These are phyloP conservation scores for Penicillium thymicola DNA, from an alignment of 2,329 filamentous ascomycete genomes.

Conservation along the genomic window DNA sequence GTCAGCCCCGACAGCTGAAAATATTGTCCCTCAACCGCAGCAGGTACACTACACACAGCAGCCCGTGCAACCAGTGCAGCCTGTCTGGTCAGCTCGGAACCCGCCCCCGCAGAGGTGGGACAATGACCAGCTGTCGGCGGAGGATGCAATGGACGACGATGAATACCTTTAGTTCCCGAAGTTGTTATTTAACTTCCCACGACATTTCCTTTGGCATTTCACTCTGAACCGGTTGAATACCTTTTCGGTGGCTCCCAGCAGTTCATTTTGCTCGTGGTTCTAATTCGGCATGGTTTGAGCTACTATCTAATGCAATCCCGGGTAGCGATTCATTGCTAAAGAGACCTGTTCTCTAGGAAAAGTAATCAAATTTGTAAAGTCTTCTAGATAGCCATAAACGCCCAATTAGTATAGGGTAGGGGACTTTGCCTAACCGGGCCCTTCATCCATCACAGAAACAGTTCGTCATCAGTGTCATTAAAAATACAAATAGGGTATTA, in stretches of 20 bases:
- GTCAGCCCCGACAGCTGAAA: constrained; percentile 14
- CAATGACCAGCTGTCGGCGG: constrained; percentile 17
- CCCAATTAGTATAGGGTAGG: background rate
- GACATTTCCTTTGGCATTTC: background rate
- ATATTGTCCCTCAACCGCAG: constrained; percentile 8
- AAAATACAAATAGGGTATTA: background rate
- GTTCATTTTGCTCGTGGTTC: background rate
- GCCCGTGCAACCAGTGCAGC: constrained; percentile 2
- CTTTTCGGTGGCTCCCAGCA: background rate
- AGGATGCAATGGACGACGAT: constrained; percentile 31
- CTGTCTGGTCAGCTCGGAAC: constrained; percentile 16
- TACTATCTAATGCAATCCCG: background rate
- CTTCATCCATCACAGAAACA: background rate
- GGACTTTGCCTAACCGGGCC: too few relatives aligned
- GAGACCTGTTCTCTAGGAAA: background rate
- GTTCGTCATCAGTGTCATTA: background rate
- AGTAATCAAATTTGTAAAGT: background rate
- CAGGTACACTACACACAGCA: constrained; percentile 2
- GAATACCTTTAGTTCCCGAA: constrained; percentile 24
- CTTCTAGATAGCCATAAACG: background rate
- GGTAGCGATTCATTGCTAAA: background rate
- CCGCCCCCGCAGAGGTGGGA: constrained; percentile 8
- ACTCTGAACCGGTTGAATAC: background rate
- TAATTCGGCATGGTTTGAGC: background rate
- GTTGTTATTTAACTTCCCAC: background rate